Evolutionary conservation across 352 stramenopile genomes (phyloP), one percentile per base, ranked within the genome.

Genomic region (Globisporangium solare): DNA sequence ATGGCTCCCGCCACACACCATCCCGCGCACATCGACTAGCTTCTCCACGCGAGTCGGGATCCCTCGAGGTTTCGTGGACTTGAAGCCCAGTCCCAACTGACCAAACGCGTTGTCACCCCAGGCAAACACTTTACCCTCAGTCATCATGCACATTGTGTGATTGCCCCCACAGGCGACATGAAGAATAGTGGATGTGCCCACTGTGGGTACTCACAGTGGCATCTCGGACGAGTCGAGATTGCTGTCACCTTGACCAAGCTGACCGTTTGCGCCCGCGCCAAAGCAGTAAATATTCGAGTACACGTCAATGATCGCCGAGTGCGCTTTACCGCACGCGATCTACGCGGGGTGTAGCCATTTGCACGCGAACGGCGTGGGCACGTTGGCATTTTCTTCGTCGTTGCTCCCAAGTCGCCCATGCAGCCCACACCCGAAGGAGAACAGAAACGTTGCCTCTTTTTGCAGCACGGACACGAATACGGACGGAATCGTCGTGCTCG

Each of bases 281-380:
- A 88, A 88, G 67, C 77, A 88, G 56, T 88, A 90, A 41, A 90
- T 63, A 56, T 88, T 84, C 2, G 80, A 87, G 45, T 85, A 85
- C 20, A 87, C 77, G 40, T 90, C 80, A 31, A 90, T 73, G 41
- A 90, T 78, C 22, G 80, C 78, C 2, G 77, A 83, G 63, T 90
- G 80, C 11, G 78, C 70, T 42, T 79, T 79, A 8, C 80, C 80
- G 40, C 80, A 88, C 18, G 80, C 66, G 47, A 88, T 71, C 47
- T 88, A 77, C n/a, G 87, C 64, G 2, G 80, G 78, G 56, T 88
- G 74, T 13, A 90, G 58, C 80, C 80, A 88, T 51, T 79, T 78
- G 66, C 63, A 79, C 0, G 67, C 49, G 51, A 91, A 87, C 1
- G 81, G 71, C 7, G 67, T 82, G 50, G 78, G 76, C 6, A 67